phyloP scores from a whole-genome alignment of 345 rosid species.

The Gossypioides kirkii region DNA sequence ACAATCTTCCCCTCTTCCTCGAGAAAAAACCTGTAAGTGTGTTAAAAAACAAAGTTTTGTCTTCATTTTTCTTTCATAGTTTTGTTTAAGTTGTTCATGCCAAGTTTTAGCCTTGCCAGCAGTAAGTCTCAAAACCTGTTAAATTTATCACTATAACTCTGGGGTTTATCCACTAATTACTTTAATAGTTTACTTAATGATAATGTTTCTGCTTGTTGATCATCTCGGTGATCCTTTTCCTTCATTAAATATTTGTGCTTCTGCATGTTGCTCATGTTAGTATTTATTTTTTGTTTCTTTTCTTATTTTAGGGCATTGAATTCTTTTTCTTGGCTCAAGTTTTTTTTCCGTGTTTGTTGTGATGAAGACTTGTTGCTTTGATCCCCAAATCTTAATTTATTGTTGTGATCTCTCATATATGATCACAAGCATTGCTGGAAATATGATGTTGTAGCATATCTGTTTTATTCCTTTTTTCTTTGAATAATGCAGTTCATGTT shows the following conservation, averaged over 20 bases:
- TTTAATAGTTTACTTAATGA: background rate
- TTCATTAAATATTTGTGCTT: background rate
- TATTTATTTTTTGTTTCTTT: background rate
- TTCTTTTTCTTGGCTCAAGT: background rate
- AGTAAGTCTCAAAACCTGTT: background rate
- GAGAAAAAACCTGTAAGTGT: constrained; percentile 1
- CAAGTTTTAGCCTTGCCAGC: background rate
- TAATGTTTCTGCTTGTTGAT: background rate
- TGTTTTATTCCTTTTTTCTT: background rate
- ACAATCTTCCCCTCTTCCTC: background rate
- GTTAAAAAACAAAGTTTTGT: background rate
- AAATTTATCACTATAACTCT: background rate
- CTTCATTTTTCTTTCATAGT: background rate
- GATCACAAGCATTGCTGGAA: background rate
- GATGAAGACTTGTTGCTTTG: background rate
- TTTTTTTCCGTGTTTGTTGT: background rate
- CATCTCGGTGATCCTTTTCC: background rate
- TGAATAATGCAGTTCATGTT: background rate
- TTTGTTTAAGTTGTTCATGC: background rate
- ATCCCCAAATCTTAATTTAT: background rate
- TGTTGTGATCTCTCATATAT: background rate
- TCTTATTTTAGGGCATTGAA: too few relatives aligned
- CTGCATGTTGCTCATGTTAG: background rate
- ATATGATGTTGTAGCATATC: background rate
- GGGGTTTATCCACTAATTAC: background rate